These are phyloP conservation scores for Fusarium succisae DNA, from an alignment of 2,329 filamentous ascomycete genomes.

Conservation along the genomic window DNA sequence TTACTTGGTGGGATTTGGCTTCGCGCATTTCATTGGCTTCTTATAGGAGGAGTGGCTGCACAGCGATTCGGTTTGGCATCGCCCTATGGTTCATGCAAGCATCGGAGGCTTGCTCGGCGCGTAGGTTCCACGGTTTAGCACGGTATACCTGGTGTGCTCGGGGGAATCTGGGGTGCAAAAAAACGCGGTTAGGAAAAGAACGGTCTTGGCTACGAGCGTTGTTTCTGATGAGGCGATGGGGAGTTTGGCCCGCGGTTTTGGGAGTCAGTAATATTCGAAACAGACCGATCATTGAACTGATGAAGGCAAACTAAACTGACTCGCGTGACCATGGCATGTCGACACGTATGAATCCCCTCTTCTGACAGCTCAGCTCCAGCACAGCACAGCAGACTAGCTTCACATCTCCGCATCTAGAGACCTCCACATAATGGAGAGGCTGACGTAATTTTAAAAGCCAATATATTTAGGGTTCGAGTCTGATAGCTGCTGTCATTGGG, in stretches of 20 bases:
- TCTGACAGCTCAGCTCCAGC: conserved; percentile 4
- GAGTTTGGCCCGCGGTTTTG: conserved; percentile 36
- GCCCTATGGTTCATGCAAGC: background rate
- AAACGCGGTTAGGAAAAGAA: conserved; percentile 22
- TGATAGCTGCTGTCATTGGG: conserved; percentile 18
- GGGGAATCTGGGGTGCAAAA: conserved; percentile 17
- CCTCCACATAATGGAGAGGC: conserved; percentile 29
- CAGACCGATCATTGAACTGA: conserved; percentile 24
- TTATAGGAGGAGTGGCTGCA: conserved; percentile 6
- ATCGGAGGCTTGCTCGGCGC: conserved; percentile 14
- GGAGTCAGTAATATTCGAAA: conserved; percentile 33
- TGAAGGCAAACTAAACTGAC: background rate
- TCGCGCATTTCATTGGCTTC: background rate
- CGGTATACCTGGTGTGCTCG: conserved; percentile 17
- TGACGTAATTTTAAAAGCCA: conserved; percentile 39
- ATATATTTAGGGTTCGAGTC: conserved; percentile 14
- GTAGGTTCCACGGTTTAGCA: conserved; percentile 17
- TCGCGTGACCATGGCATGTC: conserved; percentile 6
- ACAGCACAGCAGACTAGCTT: conserved; percentile 5
- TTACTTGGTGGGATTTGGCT: conserved; percentile 9
- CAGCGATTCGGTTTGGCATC: conserved; percentile 1
- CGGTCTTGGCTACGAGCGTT: conserved; percentile 26
- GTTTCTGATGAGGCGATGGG: conserved; percentile 36
- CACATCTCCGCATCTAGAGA: conserved; percentile 21
- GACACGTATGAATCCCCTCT: conserved; percentile 24